Percentiles rank a stretch among this genome's conserved stretches.
phyloP scores from a whole-genome alignment of 768 basidiomycete species.

The Sporobolomyces pararoseus region DNA sequence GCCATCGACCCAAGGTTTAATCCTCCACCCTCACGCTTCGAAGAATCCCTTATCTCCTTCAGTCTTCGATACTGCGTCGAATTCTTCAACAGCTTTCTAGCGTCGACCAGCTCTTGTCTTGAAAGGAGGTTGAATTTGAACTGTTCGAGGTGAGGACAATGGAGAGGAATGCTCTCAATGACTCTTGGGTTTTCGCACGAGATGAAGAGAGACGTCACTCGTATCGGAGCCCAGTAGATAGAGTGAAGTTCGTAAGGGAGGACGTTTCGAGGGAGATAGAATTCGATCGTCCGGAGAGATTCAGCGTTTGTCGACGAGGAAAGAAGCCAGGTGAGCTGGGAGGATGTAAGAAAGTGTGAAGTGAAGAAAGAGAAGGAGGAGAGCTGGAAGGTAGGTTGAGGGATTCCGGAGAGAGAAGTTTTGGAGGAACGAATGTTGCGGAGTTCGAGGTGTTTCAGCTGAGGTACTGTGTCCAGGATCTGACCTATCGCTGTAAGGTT shows the following conservation, averaged over 20 bases:
- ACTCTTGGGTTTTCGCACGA: not conserved
- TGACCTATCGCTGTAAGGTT: constrained; percentile 31
- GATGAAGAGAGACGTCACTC: constrained; percentile 2
- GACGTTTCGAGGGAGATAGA: not conserved
- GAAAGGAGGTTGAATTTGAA: not conserved
- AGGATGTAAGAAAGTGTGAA: not conserved
- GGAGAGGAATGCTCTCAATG: constrained; percentile 7
- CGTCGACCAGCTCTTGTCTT: not conserved
- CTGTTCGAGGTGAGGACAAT: constrained; percentile 14
- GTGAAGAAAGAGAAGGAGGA: constrained; percentile 15
- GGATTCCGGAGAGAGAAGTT: constrained; percentile 8
- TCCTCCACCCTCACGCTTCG: not conserved
- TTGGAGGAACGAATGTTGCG: not conserved
- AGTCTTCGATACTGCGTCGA: not conserved
- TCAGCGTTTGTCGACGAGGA: constrained; percentile 9
- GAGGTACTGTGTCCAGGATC: constrained; percentile 16
- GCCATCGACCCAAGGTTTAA: not conserved
- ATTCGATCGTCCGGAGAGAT: constrained; percentile 21
- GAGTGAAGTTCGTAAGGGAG: constrained; percentile 2
- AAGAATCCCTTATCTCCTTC: not conserved
- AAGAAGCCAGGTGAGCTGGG: constrained; percentile 33
- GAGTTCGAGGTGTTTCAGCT: constrained; percentile 12
- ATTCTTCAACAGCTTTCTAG: not conserved
- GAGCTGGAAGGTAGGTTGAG: constrained; percentile 11
- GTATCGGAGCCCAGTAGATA: constrained; percentile 19